Evolutionary conservation across 345 rosid genomes (phyloP), one percentile per base, ranked within the genome.

Genomic region (Hibiscus trionum): DNA sequence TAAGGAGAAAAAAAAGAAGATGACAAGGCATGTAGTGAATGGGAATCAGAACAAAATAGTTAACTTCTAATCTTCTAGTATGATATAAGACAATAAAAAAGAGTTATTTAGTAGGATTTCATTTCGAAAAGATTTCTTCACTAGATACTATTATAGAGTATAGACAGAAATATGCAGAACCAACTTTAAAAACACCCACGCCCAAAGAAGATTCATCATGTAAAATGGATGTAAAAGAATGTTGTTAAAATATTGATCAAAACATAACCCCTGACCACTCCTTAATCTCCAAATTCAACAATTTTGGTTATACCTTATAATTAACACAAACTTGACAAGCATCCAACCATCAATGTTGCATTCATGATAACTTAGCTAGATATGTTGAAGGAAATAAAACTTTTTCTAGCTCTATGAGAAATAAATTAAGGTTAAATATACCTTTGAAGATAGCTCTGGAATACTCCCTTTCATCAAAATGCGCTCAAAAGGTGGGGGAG

Each of bases 401-500:
- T 42, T 27, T n/a, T 44, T 17, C 59, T 5, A 14, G 52, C 27
- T 52, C 9, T 14, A 56, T n/a, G 52, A 68, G 70, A 35, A 50
- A 50, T 68, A 50, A 68, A 7, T 17, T 12, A 27, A 4, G 47
- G 58, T 9, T 26, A 8, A 56, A 56, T 58, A 50, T 82, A 93
- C 98, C 93, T 85, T 71, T 14, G 11, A 64, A 37, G 79, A 75
- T n/a, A 75, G 77, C 73, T 81, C 82, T 8, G 64, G 73, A 75
- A 66, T 64, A 4, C 39, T 59, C 59, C 76, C 80, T 46, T 81
- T 76, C 67, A 65, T 76, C 84, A 84, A 81, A 77, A 90, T 64
- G 47, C 93, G 90, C 74, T 85, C 75, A 72, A 88, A 90, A 50
- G 97, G 97, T 66, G 96, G 88, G 3, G 95, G 95, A 73, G 96